Percentiles rank a stretch among this genome's conserved stretches.
Conservation (phyloP, 306 rosid genomes). For the Rosa multiflora region DNA sequence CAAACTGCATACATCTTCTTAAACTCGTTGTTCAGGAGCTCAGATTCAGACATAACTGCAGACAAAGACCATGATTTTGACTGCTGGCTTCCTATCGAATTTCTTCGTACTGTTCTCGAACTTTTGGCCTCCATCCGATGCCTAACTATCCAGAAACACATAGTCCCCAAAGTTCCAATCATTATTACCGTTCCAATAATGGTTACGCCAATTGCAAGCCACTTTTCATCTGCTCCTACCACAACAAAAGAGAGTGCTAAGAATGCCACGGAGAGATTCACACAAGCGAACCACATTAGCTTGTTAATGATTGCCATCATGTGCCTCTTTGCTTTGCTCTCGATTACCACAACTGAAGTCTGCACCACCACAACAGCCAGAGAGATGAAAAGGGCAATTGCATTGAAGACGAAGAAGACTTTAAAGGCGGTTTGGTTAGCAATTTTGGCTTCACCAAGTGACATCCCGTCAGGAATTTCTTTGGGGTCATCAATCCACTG, state of each 20-base stretch:
- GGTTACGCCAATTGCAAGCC: conserved; percentile 83
- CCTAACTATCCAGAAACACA: conserved; percentile 85
- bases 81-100: conserved; percentile 64
- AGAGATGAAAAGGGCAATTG: conserved; percentile 88
- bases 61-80: conserved; percentile 59
- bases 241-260: conserved; percentile 87
- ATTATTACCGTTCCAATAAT: conserved; percentile 85
- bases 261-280: conserved; percentile 75
- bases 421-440: conserved; percentile 59
- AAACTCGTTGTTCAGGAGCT: conserved; percentile 68
- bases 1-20: conserved; percentile 93
- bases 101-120: conserved; percentile 54
- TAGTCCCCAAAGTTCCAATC: conserved; percentile 87
- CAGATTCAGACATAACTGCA: conserved; percentile 69
- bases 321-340: conserved; percentile 98
- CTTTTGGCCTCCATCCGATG: conserved; percentile 83
- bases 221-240: conserved; percentile 67
- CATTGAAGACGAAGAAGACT: conserved; percentile 77
- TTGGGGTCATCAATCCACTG: conserved; percentile 68
- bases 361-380: conserved; percentile 97
- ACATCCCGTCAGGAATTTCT: conserved; percentile 45
- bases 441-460: conserved; percentile 89
- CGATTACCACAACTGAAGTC: conserved; percentile 90
- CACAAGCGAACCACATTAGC: conserved; percentile 98
- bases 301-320: conserved; percentile 97